Base-by-base conservation (phyloP, 768 basidiomycete genomes). In the Rhodocollybia butyracea region DNA sequence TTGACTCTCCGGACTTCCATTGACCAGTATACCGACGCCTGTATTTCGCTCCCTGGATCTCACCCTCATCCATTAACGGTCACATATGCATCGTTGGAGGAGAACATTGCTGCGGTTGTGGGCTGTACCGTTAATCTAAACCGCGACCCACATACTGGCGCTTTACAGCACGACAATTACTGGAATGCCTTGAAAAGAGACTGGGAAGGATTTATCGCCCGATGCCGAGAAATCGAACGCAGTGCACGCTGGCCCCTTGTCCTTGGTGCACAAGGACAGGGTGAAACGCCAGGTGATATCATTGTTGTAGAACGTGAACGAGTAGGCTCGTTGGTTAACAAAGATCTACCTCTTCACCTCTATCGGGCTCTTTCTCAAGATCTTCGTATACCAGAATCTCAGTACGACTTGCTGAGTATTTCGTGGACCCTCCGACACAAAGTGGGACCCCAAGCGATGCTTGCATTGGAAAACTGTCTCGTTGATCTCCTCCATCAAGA, bases 201-300 rank as follows among this genome's bases (percentile, higher is more conserved):
- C 62, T 98, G 96, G 95, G 90, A 98, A 64, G 94, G 95, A 3
- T 95, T 98, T 63, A 85, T 95, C 58, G 89, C 94, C 7, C 81
- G 91, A 55, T 94, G 92, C 64, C 83, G 89, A 51, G 92, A 94
- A 60, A 77, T 94, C n/a, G 95, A 97, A 70, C 86, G 90, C 40
- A 84, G 84, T 58, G 89, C 88, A 31, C 81, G 90, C 41, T 88
- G 89, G 83, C 92, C 92, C 2, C 78, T 93, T 26, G 78, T 78
- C 15, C 76, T 93, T 32, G 86, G 83, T 38, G 65, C 76, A 22
- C 69, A 75, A 40, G 71, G 30, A 31, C 70, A 46, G 66, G 73
- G 72, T 70, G 17, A 70, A 30, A n/a, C n/a, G n/a, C n/a, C n/a
- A n/a, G n/a, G n/a, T n/a, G n/a, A n/a, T n/a, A 70, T 88, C 27